phyloP scores from a whole-genome alignment of 2,329 filamentous ascomycete species.

The Alternaria burnsii region DNA sequence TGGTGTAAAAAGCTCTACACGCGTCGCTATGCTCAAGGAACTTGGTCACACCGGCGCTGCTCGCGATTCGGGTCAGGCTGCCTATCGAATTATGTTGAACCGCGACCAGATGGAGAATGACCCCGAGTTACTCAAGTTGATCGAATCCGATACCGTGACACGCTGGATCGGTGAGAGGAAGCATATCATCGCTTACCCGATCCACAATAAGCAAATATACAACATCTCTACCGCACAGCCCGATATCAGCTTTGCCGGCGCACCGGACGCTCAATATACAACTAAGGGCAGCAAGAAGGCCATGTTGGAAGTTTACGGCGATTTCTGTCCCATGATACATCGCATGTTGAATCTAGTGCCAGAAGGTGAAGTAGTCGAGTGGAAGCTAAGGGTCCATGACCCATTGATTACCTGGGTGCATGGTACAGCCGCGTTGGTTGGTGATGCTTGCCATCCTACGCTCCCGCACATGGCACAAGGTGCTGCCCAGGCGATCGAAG shows the following conservation, averaged over 20 bases:
- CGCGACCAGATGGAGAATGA: constrained; percentile 72
- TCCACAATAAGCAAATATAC: constrained; percentile 72
- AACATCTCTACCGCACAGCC: constrained; percentile 72
- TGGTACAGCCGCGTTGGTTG: constrained; percentile 62
- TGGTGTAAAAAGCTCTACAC: constrained; percentile 59
- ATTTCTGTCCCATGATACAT: constrained; percentile 69
- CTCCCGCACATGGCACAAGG: constrained; percentile 71
- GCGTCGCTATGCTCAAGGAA: constrained; percentile 62
- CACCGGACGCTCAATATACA: constrained; percentile 67
- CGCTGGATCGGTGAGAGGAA: constrained; percentile 79
- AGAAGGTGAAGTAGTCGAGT: constrained; percentile 72
- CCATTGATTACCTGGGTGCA: constrained; percentile 70
- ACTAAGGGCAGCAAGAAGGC: constrained; percentile 67
- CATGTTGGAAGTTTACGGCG: constrained; percentile 67
- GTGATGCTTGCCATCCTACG: constrained; percentile 70
- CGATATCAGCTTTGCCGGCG: constrained; percentile 66
- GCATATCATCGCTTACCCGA: constrained; percentile 81
- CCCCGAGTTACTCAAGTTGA: constrained; percentile 71
- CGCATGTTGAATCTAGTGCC: constrained; percentile 69
- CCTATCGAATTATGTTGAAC: constrained; percentile 80
- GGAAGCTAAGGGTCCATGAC: constrained; percentile 69
- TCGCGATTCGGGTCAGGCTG: constrained; percentile 76
- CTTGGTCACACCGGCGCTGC: constrained; percentile 64
- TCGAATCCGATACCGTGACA: constrained; percentile 72
- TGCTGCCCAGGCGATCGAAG: constrained; percentile 71